Percentiles rank a stretch among this genome's conserved stretches.
Evolutionary conservation across 805 yeast species (phyloP).

Genomic region (Candida sithepensis): DNA sequence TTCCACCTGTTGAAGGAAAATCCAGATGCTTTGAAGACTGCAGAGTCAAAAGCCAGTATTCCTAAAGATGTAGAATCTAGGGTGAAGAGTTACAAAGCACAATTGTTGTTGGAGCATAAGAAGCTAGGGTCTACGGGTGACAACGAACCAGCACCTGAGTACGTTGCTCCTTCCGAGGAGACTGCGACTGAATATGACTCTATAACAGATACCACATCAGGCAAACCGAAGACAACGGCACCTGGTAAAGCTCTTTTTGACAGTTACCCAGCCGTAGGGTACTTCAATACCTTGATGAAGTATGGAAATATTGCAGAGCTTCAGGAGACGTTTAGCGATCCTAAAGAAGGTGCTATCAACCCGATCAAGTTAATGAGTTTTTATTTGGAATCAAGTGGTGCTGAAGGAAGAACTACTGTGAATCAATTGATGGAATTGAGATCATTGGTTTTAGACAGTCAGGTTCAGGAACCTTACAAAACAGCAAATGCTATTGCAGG

Average conservation of each 20-base stretch:
- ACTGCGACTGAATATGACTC: neutral
- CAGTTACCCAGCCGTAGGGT: neutral
- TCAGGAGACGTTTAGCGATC: neutral
- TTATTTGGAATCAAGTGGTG: neutral
- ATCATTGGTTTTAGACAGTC: neutral
- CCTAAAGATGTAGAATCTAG: neutral
- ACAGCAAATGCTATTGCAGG: neutral
- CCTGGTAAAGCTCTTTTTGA: neutral
- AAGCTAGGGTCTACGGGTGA: neutral
- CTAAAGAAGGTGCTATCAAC: neutral
- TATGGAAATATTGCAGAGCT: neutral
- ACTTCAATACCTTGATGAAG: neutral
- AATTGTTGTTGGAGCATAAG: neutral
- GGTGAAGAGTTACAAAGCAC: neutral
- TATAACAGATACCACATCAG: neutral
- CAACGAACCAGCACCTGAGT: neutral
- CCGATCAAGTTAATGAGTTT: neutral
- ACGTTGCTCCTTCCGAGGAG: neutral
- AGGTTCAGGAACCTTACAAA: neutral
- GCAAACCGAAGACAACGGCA: neutral
- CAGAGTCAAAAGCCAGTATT: neutral
- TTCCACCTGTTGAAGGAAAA: neutral
- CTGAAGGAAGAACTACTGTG: neutral
- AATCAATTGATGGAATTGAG: neutral
- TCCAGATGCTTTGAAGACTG: neutral